Evolutionary conservation across 2,329 filamentous ascomycete genomes (phyloP).

Genomic region (Venturia effusa): DNA sequence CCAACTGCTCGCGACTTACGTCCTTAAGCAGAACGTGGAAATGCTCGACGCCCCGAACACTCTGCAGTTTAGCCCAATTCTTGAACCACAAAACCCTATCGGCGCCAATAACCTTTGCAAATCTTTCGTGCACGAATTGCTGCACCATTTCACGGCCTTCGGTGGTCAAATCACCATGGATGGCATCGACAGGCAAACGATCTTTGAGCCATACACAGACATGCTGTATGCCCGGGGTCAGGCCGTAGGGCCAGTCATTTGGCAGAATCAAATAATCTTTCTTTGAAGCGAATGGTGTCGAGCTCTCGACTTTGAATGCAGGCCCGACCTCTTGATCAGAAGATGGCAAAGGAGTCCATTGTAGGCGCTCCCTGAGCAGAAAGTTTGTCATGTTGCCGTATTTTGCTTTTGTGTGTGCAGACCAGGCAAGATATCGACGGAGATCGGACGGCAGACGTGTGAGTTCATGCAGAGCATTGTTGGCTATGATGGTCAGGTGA

Average conservation of each 20-base stretch:
- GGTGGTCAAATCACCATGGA: constrained; percentile 21
- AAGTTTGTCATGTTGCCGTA: constrained; percentile 48
- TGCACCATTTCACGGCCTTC: constrained; percentile 21
- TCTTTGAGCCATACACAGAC: constrained; percentile 44
- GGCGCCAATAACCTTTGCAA: constrained; percentile 22
- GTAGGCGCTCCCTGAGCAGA: constrained; percentile 43
- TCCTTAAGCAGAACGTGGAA: constrained; percentile 43
- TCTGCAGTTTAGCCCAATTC: constrained; percentile 51
- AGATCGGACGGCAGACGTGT: constrained; percentile 50
- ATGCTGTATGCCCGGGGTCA: constrained; percentile 43
- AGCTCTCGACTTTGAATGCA: constrained; percentile 33
- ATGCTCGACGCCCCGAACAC: constrained; percentile 47
- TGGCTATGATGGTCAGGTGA: constrained; percentile 12
- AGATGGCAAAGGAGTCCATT: constrained; percentile 33
- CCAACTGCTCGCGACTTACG: constrained; percentile 16
- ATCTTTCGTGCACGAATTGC: constrained; percentile 11
- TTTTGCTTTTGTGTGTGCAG: constrained; percentile 38
- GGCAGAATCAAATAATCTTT: constrained; percentile 45
- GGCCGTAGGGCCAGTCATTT: constrained; percentile 56
- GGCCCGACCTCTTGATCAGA: constrained; percentile 13
- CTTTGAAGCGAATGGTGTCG: constrained; percentile 42
- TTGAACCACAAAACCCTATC: constrained; percentile 53
- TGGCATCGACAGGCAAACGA: constrained; percentile 21
- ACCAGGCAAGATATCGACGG: constrained; percentile 50
- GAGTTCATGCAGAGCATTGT: constrained; percentile 43